Conservation (phyloP, 2,329 filamentous ascomycete genomes). For the Eutypa lata region DNA sequence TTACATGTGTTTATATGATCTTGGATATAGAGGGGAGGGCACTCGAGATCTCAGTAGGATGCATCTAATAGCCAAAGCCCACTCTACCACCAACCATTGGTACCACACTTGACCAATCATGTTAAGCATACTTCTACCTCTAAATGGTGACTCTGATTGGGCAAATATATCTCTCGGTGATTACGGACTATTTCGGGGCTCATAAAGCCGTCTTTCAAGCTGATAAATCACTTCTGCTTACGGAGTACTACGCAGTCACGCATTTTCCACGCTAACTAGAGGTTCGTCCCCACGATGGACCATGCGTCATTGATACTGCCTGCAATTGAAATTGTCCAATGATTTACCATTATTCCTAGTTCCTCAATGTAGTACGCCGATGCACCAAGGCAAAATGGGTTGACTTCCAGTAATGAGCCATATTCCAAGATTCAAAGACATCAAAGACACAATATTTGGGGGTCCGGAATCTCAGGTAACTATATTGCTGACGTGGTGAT, state of each 20-base stretch:
- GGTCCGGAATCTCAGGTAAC: not conserved
- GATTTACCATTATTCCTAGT: not conserved
- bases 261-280: no score
- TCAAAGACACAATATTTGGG: not conserved
- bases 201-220: no score
- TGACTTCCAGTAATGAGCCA: no score
- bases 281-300: not conserved
- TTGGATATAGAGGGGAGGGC: no score
- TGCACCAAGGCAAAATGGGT: no score
- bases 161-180: not conserved
- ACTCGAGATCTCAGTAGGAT: not conserved
- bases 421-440: no score
- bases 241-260: no score
- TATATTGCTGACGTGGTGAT: not conserved
- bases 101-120: not conserved
- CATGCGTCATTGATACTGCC: slow-evolving; percentile 3
- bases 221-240: no score
- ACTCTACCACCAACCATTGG: no score
- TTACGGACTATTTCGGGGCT: no score
- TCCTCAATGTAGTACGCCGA: no score
- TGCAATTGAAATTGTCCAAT: not conserved
- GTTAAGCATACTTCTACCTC: not conserved
- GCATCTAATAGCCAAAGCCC: no score
- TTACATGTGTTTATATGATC: slow-evolving; percentile 1
- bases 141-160: not conserved